A percentile compares a stretch with the other conserved stretches of the same genome.
Conservation (phyloP, 805 yeast species). For the Candida coquimbonensis region DNA sequence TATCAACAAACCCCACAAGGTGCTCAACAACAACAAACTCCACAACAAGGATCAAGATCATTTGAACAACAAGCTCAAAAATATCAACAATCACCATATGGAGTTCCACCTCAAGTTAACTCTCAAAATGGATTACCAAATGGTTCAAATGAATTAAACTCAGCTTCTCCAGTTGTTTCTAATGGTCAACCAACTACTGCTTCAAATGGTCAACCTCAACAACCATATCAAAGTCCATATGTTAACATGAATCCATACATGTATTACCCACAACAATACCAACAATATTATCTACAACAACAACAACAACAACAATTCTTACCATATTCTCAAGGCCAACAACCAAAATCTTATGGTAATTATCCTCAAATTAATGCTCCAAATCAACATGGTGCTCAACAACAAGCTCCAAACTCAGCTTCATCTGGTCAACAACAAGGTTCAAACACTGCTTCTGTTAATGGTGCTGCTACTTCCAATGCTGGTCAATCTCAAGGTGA, state of each 20-base stretch:
- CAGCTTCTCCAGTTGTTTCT: constrained; percentile 24
- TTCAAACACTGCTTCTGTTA: constrained; percentile 9
- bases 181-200: constrained; percentile 21
- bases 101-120: constrained; percentile 21
- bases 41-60: constrained; percentile 7
- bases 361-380: constrained; percentile 7
- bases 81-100: constrained; percentile 23
- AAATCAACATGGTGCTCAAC: constrained; percentile 7
- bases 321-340: constrained; percentile 14
- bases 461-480: constrained; percentile 7
- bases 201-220: constrained; percentile 13
- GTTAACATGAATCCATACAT: constrained; percentile 17
- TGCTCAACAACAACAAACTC: constrained; percentile 8
- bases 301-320: constrained; percentile 7
- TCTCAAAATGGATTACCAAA: constrained; percentile 8
- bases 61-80: constrained; percentile 14
- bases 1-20: constrained; percentile 11
- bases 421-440: constrained; percentile 10
- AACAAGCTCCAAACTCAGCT: constrained; percentile 5
- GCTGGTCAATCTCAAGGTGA: constrained; percentile 12
- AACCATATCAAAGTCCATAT: constrained; percentile 19
- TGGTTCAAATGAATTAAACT: constrained; percentile 13
- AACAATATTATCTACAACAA: constrained; percentile 9
- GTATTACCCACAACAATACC: constrained; percentile 20
- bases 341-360: constrained; percentile 15